phyloP scores from a whole-genome alignment of 495 filamentous ascomycete species.

The Filosporella fistucella region DNA sequence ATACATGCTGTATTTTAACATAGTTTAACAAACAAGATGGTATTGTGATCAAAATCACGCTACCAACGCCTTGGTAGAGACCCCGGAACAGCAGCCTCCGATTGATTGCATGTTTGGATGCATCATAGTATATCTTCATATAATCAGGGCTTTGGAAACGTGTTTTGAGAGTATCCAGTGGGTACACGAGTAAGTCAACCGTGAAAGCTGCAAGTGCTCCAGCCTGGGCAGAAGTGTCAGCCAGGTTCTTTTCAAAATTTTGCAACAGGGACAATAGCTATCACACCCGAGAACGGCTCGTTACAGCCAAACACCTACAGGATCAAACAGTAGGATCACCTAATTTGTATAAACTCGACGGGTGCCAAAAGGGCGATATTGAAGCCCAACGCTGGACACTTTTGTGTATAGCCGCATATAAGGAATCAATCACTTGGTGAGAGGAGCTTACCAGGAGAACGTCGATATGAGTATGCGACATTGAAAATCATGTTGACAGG shows the following conservation, averaged over 20 bases:
- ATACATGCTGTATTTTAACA: background rate
- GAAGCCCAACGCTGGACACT: too few species aligned
- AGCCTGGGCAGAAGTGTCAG: constrained; percentile 59
- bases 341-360: too few species aligned
- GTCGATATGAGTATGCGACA: constrained; percentile 32
- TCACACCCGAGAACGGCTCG: too few species aligned
- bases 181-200: constrained; percentile 78
- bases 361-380: too few species aligned
- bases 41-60: constrained; percentile 80
- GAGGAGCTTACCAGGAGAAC: constrained; percentile 32
- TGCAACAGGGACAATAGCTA: too few species aligned
- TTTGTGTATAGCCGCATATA: too few species aligned
- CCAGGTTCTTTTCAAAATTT: too few species aligned
- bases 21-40: constrained; percentile 63
- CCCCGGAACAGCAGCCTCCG: constrained; percentile 60
- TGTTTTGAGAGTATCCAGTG: constrained; percentile 82
- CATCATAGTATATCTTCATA: constrained; percentile 53
- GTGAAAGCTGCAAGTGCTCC: constrained; percentile 78
- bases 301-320: too few species aligned
- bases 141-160: constrained; percentile 77
- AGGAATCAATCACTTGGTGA: too few species aligned
- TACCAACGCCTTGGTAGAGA: constrained; percentile 84
- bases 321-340: too few species aligned
- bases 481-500: constrained; percentile 15
- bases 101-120: constrained; percentile 46